Conservation (phyloP, 345 rosid species). For the Jatropha curcas region DNA sequence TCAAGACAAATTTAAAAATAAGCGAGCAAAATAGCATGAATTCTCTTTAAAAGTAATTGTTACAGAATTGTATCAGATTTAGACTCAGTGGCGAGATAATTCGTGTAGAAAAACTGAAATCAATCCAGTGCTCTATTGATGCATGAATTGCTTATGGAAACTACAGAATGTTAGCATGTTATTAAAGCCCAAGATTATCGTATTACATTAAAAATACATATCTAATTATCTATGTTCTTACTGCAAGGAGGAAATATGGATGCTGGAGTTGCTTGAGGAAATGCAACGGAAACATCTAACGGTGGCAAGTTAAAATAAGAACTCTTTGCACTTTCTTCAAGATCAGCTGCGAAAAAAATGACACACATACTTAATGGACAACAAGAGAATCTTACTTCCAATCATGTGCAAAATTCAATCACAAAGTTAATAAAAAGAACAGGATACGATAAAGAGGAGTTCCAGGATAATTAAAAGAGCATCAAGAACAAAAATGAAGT, state of each 20-base stretch:
- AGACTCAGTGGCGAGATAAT: too few species aligned
- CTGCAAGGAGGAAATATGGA: slow-evolving; percentile 81
- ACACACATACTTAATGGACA: neutral
- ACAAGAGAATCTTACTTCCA: neutral
- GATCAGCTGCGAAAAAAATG: slow-evolving; percentile 30
- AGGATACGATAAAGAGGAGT: too few species aligned
- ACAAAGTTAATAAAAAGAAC: neutral
- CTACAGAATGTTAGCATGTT: neutral
- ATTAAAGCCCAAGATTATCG: neutral
- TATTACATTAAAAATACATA: neutral
- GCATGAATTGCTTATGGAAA: too few species aligned
- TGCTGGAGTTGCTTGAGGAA: slow-evolving; percentile 97
- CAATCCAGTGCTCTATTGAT: neutral
- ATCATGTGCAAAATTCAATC: neutral
- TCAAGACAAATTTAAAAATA: slow-evolving; percentile 7
- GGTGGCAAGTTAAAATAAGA: slow-evolving; percentile 63
- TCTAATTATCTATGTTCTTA: slow-evolving; percentile 38
- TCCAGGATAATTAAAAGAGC: neutral
- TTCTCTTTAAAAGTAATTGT: neutral
- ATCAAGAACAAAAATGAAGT: too few species aligned
- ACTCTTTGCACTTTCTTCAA: slow-evolving; percentile 36
- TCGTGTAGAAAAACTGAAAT: neutral
- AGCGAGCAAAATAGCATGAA: neutral
- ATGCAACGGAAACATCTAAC: slow-evolving; percentile 75
- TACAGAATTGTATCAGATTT: too few species aligned